Conservation (phyloP, 2,329 filamentous ascomycete genomes). For the Diaporthe eres region DNA sequence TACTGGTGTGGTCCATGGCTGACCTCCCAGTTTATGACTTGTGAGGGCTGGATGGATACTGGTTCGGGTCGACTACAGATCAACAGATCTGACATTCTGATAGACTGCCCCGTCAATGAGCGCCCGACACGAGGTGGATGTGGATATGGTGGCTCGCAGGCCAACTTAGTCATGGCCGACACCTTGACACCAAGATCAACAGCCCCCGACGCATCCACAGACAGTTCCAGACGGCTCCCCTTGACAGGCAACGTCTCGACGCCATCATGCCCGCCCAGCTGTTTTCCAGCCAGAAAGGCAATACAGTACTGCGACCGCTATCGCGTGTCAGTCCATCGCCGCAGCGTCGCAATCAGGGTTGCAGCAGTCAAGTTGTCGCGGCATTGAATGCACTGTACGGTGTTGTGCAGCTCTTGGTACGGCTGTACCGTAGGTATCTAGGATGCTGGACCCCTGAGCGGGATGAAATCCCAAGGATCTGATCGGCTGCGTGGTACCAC, state of each 20-base stretch:
- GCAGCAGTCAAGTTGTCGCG: neutral
- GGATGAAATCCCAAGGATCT: slow-evolving; percentile 29
- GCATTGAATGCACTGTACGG: slow-evolving; percentile 1
- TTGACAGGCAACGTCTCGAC: slow-evolving; percentile 18
- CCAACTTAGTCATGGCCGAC: slow-evolving; percentile 29
- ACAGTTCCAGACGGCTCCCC: slow-evolving; percentile 11
- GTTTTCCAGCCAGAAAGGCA: neutral
- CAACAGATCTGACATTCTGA: slow-evolving; percentile 26
- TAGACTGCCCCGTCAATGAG: slow-evolving; percentile 20
- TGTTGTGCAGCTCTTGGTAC: slow-evolving; percentile 19
- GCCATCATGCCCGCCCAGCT: neutral
- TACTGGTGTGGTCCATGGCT: neutral
- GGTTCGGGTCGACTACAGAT: slow-evolving; percentile 8
- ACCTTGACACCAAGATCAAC: slow-evolving; percentile 32
- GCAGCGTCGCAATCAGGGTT: slow-evolving; percentile 1
- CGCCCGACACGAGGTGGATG: slow-evolving; percentile 25
- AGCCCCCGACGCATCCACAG: slow-evolving; percentile 13
- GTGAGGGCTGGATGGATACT: neutral
- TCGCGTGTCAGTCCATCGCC: neutral
- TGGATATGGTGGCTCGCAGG: slow-evolving; percentile 9
- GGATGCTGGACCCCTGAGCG: slow-evolving; percentile 24
- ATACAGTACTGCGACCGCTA: neutral
- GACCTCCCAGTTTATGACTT: neutral
- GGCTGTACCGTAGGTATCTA: neutral
- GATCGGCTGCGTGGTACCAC: slow-evolving; percentile 21